Percentiles rank a stretch among this genome's conserved stretches.
Conservation (phyloP, 2,329 filamentous ascomycete species). For the Coniochaeta prunicola region DNA sequence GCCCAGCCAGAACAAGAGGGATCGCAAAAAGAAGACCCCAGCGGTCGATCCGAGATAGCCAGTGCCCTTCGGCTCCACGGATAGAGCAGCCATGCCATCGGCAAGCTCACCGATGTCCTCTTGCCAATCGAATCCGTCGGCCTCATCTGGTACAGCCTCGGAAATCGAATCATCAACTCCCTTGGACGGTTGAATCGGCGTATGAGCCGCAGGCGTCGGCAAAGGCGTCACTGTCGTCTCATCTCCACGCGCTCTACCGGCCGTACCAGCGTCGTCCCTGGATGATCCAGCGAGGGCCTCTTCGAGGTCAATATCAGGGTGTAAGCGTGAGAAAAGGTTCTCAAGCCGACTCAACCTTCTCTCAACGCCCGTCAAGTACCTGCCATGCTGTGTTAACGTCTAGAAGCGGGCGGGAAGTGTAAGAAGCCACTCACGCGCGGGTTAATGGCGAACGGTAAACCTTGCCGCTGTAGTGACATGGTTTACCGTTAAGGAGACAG, state of each 20-base stretch:
- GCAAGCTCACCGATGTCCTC: slow-evolving; percentile 22
- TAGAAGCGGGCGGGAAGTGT: neutral
- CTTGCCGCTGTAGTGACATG: slow-evolving; percentile 9
- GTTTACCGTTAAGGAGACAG: slow-evolving; percentile 7
- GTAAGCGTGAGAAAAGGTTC: slow-evolving; percentile 4
- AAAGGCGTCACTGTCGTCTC: neutral
- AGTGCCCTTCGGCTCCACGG: slow-evolving; percentile 25
- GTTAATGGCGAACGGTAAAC: slow-evolving; percentile 9
- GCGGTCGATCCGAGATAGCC: slow-evolving; percentile 25
- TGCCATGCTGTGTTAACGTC: neutral
- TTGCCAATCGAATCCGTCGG: slow-evolving; percentile 24
- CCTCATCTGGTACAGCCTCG: slow-evolving; percentile 19
- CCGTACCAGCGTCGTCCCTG: neutral
- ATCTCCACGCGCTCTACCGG: neutral
- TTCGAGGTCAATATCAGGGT: slow-evolving; percentile 9
- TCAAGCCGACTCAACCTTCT: slow-evolving; percentile 5
- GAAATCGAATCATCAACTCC: slow-evolving; percentile 11
- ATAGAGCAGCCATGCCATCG: slow-evolving; percentile 27
- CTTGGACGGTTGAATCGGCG: neutral
- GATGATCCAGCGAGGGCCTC: slow-evolving; percentile 3
- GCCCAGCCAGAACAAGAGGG: slow-evolving; percentile 17
- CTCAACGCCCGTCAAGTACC: slow-evolving; percentile 10
- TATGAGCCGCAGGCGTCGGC: neutral
- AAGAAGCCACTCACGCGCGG: slow-evolving; percentile 4
- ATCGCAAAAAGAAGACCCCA: slow-evolving; percentile 22